A percentile compares a stretch with the other conserved stretches of the same genome.
Conservation (phyloP, 495 filamentous ascomycete genomes). For the Neurospora sp. region DNA sequence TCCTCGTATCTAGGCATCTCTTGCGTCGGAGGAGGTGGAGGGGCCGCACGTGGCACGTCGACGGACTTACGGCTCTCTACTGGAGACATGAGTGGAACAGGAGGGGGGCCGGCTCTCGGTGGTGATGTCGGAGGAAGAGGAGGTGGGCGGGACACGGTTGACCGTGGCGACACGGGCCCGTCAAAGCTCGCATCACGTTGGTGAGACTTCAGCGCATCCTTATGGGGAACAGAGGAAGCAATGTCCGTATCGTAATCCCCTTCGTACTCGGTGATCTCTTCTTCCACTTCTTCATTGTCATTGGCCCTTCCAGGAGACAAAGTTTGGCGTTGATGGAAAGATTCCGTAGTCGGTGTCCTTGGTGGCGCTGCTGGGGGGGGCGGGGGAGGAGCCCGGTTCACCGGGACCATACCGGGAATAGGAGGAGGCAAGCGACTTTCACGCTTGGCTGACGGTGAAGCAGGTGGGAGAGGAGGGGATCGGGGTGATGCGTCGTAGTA, state of each 20-base stretch:
- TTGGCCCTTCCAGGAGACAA: conserved; percentile 14
- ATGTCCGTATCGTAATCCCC: conserved; percentile 99
- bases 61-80: conserved; percentile 40
- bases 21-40: conserved; percentile 52
- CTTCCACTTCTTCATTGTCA: conserved; percentile 59
- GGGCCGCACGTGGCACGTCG: conserved; percentile 61
- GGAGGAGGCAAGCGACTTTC: conserved; percentile 41
- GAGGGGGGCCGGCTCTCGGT: conserved; percentile 42
- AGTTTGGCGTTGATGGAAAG: conserved; percentile 22
- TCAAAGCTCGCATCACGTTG: conserved; percentile 64
- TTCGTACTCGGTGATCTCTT: conserved; percentile 87
- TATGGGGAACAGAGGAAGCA: conserved; percentile 75
- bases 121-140: conserved; percentile 39
- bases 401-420: conserved; percentile 39
- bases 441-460: conserved; percentile 37
- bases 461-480: conserved; percentile 25
- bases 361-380: conserved; percentile 50
- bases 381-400: conserved; percentile 63
- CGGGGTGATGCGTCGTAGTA: conserved; percentile 37
- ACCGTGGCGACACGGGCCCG: conserved; percentile 36
- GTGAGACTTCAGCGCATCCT: conserved; percentile 83
- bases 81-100: conserved; percentile 45
- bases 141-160: conserved; percentile 36
- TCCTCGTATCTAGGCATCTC: conserved; percentile 41
- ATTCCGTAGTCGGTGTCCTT: conserved; percentile 53